A percentile compares a stretch with the other conserved stretches of the same genome.
Conservation (phyloP, 1,284 basidiomycete species). For the Thecaphora frezii region DNA sequence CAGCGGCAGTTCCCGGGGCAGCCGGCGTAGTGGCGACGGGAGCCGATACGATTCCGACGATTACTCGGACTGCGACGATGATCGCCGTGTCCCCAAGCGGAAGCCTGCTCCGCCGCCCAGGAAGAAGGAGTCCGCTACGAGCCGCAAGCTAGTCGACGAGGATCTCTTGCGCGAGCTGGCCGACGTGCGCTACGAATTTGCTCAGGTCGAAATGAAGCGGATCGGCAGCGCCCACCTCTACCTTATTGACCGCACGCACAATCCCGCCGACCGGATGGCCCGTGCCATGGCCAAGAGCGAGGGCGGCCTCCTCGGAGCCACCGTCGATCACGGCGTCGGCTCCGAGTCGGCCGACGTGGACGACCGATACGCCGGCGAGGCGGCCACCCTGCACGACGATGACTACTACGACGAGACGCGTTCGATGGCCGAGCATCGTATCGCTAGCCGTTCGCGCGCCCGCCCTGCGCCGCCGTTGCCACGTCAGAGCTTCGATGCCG, state of each 20-base stretch:
- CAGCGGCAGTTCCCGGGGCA: conserved; percentile 4
- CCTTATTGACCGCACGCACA: conserved; percentile 46
- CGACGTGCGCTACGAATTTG: conserved; percentile 37
- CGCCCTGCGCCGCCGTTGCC: too few relatives aligned
- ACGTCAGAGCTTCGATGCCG: background rate
- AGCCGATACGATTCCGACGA: conserved; percentile 5
- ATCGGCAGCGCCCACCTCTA: conserved; percentile 43
- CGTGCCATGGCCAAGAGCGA: conserved; percentile 33
- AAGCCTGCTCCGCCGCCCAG: conserved; percentile 6
- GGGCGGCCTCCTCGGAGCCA: conserved; percentile 8
- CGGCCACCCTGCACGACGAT: background rate
- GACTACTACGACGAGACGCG: background rate
- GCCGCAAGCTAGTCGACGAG: conserved; percentile 42
- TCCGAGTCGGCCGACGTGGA: background rate
- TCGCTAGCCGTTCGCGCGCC: background rate
- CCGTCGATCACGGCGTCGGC: background rate
- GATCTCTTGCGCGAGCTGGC: conserved; percentile 51
- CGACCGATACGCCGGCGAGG: background rate
- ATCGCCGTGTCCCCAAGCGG: conserved; percentile 5
- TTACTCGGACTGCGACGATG: background rate
- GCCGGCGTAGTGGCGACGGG: background rate
- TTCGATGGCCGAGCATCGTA: background rate
- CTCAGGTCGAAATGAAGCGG: conserved; percentile 28
- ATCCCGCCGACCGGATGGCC: conserved; percentile 43
- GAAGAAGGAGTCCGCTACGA: conserved; percentile 10